Percentiles rank a stretch among this genome's conserved stretches.
Conservation (phyloP, 2,329 filamentous ascomycete genomes). For the Botrytis sinoallii region DNA sequence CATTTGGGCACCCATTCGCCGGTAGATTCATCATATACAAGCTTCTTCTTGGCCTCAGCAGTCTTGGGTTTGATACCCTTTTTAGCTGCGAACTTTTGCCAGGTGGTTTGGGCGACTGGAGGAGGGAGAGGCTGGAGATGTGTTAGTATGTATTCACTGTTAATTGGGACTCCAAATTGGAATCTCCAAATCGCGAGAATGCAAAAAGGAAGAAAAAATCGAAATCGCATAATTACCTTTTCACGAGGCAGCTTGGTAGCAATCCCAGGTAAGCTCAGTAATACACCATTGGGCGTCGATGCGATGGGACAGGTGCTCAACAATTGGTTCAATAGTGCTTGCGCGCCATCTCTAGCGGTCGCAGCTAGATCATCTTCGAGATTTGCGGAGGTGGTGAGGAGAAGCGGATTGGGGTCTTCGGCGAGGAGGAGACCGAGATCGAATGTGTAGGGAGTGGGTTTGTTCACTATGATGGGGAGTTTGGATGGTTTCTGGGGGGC, state of each 20-base stretch:
- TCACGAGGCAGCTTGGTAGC: conserved; percentile 77
- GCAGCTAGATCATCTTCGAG: conserved; percentile 68
- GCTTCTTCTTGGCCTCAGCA: conserved; percentile 71
- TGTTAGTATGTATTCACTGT: conserved; percentile 10
- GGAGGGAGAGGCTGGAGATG: conserved; percentile 64
- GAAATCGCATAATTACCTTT: conserved; percentile 50
- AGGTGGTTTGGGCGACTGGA: conserved; percentile 81
- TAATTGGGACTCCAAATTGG: neutral
- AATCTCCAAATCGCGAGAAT: neutral
- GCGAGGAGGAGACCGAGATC: conserved; percentile 84
- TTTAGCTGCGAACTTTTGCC: conserved; percentile 94
- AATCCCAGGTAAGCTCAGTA: conserved; percentile 71
- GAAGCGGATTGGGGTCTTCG: conserved; percentile 81
- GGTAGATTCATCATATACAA: conserved; percentile 78
- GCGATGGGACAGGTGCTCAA: conserved; percentile 81
- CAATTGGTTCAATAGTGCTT: conserved; percentile 91
- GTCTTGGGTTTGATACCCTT: conserved; percentile 93
- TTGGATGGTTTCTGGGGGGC: conserved; percentile 31
- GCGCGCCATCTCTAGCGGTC: conserved; percentile 83
- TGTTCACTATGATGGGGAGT: conserved; percentile 65
- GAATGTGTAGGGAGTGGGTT: conserved; percentile 88
- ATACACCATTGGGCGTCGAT: conserved; percentile 66
- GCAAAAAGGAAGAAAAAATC: conserved; percentile 9
- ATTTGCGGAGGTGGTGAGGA: conserved; percentile 47
- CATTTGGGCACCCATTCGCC: conserved; percentile 92